phyloP scores from a whole-genome alignment of 83 land plant species.

The Picea mariana region DNA sequence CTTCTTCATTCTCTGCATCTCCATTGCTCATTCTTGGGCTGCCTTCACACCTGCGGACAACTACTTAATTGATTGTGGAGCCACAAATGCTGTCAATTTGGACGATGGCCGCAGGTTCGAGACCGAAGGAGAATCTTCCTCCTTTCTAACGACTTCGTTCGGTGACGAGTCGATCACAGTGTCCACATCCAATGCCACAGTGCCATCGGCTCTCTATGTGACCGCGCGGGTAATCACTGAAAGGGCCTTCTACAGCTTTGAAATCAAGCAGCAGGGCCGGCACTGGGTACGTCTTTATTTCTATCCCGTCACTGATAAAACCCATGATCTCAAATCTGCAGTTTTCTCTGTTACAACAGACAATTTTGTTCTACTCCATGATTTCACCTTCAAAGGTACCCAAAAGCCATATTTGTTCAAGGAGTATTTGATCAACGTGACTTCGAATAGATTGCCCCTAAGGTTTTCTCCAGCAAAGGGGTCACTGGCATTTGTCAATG shows the following conservation, averaged over 20 bases:
- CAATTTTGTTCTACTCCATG: slow-evolving; percentile 35
- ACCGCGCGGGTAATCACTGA: slow-evolving; percentile 41
- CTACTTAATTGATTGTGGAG: too few species aligned
- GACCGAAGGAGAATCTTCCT: too few species aligned
- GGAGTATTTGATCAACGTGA: too few species aligned
- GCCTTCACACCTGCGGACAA: too few species aligned
- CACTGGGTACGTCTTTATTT: slow-evolving; percentile 65
- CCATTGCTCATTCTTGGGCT: too few species aligned
- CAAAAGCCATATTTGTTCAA: too few species aligned
- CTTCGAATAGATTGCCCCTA: too few species aligned
- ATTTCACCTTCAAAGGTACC: slow-evolving; percentile 21
- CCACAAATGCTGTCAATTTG: too few species aligned
- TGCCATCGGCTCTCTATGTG: slow-evolving; percentile 23
- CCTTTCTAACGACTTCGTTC: background rate
- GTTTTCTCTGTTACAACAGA: slow-evolving; percentile 32
- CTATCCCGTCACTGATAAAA: slow-evolving; percentile 8
- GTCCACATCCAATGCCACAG: too few species aligned
- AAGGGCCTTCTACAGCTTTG: slow-evolving; percentile 41
- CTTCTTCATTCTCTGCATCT: too few species aligned
- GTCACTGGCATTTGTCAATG: background rate
- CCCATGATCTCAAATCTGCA: background rate
- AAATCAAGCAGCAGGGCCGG: slow-evolving; percentile 34
- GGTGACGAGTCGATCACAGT: background rate
- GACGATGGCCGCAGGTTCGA: too few species aligned
- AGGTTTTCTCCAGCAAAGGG: too few species aligned